These are phyloP conservation scores for Cyclaneusma minus DNA, from an alignment of 2,329 filamentous ascomycete species.

Conservation along the genomic window DNA sequence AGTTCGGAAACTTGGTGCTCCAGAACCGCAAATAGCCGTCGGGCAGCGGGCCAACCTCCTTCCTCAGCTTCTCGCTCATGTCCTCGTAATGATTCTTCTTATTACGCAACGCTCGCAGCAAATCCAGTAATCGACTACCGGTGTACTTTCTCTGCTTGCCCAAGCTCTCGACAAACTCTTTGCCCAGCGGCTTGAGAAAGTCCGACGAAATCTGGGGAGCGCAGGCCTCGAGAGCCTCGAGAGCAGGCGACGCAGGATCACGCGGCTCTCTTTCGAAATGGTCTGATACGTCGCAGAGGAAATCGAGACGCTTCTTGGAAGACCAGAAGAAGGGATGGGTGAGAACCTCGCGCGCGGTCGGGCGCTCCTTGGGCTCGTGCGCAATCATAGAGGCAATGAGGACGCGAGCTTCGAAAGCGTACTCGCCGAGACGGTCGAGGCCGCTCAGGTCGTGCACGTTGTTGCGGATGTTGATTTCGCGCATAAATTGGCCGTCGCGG, in stretches of 20 bases:
- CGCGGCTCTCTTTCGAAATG: conserved; percentile 88
- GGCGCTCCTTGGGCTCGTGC: conserved; percentile 38
- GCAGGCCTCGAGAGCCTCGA: conserved; percentile 41
- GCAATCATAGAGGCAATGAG: conserved; percentile 68
- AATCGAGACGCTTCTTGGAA: conserved; percentile 72
- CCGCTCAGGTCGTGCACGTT: conserved; percentile 59
- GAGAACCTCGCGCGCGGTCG: conserved; percentile 65
- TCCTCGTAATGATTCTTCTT: conserved; percentile 98
- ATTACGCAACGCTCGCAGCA: conserved; percentile 78
- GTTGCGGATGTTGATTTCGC: conserved; percentile 94
- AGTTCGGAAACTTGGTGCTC: conserved; percentile 47
- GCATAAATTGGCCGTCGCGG: conserved; percentile 84
- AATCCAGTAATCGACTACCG: conserved; percentile 65
- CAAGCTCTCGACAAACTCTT: conserved; percentile 73
- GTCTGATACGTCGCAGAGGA: conserved; percentile 93
- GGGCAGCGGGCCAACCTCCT: conserved; percentile 45
- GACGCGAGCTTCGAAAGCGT: conserved; percentile 74
- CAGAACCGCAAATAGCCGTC: conserved; percentile 55
- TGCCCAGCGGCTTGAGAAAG: conserved; percentile 63
- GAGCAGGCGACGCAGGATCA: conserved; percentile 58
- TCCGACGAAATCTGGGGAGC: conserved; percentile 46
- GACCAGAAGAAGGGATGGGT: conserved; percentile 96
- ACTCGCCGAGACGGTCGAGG: conserved; percentile 64
- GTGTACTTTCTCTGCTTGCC: conserved; percentile 95
- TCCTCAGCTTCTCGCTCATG: conserved; percentile 68